Conservation (phyloP, 1,139 yeast genomes). For the Hyphopichia burtonii region DNA sequence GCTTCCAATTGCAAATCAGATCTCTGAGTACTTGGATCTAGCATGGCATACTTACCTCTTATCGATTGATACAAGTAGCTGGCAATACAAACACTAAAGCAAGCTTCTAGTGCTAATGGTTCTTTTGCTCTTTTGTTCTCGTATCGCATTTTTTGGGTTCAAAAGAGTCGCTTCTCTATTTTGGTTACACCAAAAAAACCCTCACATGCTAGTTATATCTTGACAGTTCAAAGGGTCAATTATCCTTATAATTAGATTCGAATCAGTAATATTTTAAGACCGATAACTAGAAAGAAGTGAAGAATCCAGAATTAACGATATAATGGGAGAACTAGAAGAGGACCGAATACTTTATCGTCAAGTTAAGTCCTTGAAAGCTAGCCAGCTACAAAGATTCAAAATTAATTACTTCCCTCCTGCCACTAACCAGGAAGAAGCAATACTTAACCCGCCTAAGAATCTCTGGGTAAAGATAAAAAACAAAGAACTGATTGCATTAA, state of each 20-base stretch:
- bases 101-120: too few relatives aligned
- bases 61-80: too few relatives aligned
- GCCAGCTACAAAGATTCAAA: slow-evolving; percentile 37
- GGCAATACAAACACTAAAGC: too few relatives aligned
- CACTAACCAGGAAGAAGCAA: slow-evolving; percentile 13
- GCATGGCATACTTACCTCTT: too few relatives aligned
- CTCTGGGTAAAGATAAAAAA: slow-evolving; percentile 71
- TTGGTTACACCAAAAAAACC: not conserved
- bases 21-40: too few relatives aligned
- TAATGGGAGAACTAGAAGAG: slow-evolving; percentile 3
- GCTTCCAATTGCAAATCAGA: too few relatives aligned
- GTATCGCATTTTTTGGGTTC: not conserved
- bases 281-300: too few relatives aligned
- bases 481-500: slow-evolving; percentile 65
- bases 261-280: too few relatives aligned
- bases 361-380: slow-evolving; percentile 33
- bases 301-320: too few relatives aligned
- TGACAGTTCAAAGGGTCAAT: too few relatives aligned
- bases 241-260: too few relatives aligned
- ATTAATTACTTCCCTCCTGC: slow-evolving; percentile 31
- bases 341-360: slow-evolving; percentile 33
- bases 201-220: too few relatives aligned
- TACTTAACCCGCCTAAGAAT: slow-evolving; percentile 20
- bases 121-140: not conserved
- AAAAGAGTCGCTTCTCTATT: not conserved